Base-by-base conservation (phyloP, 139 green algal genomes). In the Coelastrella sp. region DNA sequence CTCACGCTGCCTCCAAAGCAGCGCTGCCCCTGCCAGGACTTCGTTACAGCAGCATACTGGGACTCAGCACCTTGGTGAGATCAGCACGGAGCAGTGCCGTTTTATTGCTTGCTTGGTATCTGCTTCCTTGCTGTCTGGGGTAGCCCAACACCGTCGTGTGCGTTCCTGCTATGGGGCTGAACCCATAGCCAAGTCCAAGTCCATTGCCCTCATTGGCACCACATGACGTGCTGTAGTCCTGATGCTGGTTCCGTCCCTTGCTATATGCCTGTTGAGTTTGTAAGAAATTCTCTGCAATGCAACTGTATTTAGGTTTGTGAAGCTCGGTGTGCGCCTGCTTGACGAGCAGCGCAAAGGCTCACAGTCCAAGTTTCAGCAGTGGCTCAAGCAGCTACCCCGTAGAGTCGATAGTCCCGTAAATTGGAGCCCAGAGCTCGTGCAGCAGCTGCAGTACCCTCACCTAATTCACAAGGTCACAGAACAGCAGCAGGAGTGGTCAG, bases 251-350 rank as follows among this genome's bases (percentile, higher is more conserved):
- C n/a, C n/a, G n/a, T n/a, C n/a, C n/a, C n/a, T n/a, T n/a, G n/a
- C n/a, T n/a, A n/a, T n/a, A n/a, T n/a, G n/a, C n/a, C n/a, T n/a
- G n/a, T n/a, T n/a, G n/a, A n/a, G n/a, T n/a, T n/a, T n/a, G n/a
- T n/a, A n/a, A n/a, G n/a, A n/a, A n/a, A n/a, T n/a, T n/a, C n/a
- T n/a, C n/a, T n/a, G n/a, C n/a, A n/a, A n/a, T n/a, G n/a, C n/a
- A n/a, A n/a, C n/a, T n/a, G n/a, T n/a, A n/a, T n/a, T n/a, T n/a
- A 89, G 95, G 94, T 96, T 94, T 87, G 91, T 96, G 4, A 96
- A 96, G 92, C 91, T 98, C 73, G 96, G 90, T 4, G 85, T 97
- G 14, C 92, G 96, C 85, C 88, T 99, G 73, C 90, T 99, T 68
- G 65, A 92, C 71, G 95, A 98, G 89, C 81, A 90, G 68, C 57